These are phyloP conservation scores for Jaapia argillacea DNA, from an alignment of 768 basidiomycete genomes.

Conservation along the genomic window DNA sequence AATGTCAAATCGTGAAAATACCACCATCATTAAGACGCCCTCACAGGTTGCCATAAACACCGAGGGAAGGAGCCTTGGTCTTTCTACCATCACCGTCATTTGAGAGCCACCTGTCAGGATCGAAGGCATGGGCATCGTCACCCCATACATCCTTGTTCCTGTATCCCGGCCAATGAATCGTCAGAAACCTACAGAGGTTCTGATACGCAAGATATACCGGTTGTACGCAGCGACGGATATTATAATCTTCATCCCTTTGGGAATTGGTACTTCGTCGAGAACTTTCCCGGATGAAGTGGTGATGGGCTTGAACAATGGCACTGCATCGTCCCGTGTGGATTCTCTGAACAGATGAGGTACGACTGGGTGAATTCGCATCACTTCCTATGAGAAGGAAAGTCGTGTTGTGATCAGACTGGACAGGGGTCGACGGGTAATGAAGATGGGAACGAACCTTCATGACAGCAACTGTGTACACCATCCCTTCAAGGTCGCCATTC, in stretches of 20 bases:
- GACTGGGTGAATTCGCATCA: conserved; percentile 43
- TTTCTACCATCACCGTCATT: conserved; percentile 19
- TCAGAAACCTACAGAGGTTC: too few species aligned
- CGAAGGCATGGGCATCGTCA: conserved; percentile 18
- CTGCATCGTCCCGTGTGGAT: conserved; percentile 39
- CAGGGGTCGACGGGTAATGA: background rate
- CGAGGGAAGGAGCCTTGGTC: conserved; percentile 28
- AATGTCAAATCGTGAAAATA: background rate
- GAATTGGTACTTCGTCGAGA: conserved; percentile 33
- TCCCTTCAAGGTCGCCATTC: conserved; percentile 36
- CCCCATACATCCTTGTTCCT: conserved; percentile 21
- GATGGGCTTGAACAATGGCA: conserved; percentile 50
- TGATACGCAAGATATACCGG: conserved; percentile 23
- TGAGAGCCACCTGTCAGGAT: conserved; percentile 18
- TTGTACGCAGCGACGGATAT: conserved; percentile 47
- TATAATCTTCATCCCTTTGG: conserved; percentile 40
- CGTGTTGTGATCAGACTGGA: too few species aligned
- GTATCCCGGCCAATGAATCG: background rate
- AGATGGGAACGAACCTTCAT: conserved; percentile 26
- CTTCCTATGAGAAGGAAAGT: too few species aligned
- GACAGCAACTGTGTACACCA: conserved; percentile 38
- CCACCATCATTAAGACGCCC: conserved; percentile 6
- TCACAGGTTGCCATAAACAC: conserved; percentile 40
- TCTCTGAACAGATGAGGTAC: conserved; percentile 41
- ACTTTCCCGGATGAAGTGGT: conserved; percentile 32